Evolutionary conservation across 2,329 filamentous ascomycete species (phyloP).

Genomic region (Berkeleyomyces rouxiae): DNA sequence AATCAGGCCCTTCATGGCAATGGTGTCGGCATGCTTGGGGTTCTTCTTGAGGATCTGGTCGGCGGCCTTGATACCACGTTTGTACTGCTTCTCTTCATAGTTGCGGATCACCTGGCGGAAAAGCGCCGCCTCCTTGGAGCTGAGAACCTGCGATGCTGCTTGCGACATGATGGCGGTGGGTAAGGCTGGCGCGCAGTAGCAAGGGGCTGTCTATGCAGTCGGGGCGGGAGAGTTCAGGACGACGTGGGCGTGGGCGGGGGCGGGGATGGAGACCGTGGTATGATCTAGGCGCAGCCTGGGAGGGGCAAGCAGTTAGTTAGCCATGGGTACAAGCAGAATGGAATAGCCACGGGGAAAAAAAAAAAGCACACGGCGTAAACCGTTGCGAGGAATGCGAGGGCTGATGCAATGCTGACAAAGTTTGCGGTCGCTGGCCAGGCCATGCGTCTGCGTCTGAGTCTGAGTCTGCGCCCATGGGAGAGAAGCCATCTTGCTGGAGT

Average conservation of each 20-base stretch:
- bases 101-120: slow-evolving; percentile 89
- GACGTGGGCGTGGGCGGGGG: background rate
- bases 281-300: background rate
- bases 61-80: slow-evolving; percentile 79
- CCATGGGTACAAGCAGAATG: background rate
- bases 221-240: background rate
- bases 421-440: background rate
- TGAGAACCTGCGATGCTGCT: slow-evolving; percentile 31
- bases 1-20: slow-evolving; percentile 97
- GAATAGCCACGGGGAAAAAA: no score
- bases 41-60: slow-evolving; percentile 93
- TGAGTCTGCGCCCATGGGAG: background rate
- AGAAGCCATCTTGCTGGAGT: background rate
- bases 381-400: background rate
- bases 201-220: background rate
- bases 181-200: background rate
- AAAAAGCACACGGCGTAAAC: background rate
- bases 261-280: background rate
- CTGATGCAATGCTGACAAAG: background rate
- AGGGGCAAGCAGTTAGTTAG: background rate
- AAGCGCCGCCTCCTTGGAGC: slow-evolving; percentile 80
- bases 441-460: no score
- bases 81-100: slow-evolving; percentile 98
- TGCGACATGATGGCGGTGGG: slow-evolving; percentile 42
- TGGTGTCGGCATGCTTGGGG: slow-evolving; percentile 91